phyloP scores from a whole-genome alignment of 2,329 filamentous ascomycete genomes.

The Fusarium avenaceum region DNA sequence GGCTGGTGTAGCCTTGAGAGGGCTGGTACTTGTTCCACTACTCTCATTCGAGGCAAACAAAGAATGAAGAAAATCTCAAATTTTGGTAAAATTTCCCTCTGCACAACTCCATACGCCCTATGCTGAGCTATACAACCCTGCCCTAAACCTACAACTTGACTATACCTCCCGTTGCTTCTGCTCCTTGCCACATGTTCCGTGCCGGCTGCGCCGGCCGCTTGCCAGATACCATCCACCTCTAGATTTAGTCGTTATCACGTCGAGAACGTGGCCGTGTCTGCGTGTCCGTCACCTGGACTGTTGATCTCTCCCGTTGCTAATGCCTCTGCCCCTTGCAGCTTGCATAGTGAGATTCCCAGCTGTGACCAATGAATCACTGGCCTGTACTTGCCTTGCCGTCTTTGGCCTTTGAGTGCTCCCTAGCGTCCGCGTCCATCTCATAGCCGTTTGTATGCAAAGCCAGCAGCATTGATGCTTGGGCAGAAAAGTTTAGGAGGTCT shows the following conservation, averaged over 20 bases:
- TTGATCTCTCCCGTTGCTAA: constrained; percentile 23
- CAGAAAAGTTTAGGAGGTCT: constrained; percentile 8
- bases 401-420: constrained; percentile 15
- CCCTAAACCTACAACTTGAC: constrained; percentile 33
- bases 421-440: constrained; percentile 24
- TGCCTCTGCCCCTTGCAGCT: constrained; percentile 45
- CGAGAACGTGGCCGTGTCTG: constrained; percentile 9
- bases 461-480: constrained; percentile 14
- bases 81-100: constrained; percentile 35
- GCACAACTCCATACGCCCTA: constrained; percentile 40
- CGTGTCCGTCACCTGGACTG: constrained; percentile 31
- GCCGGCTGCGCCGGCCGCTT: constrained; percentile 8
- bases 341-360: constrained; percentile 39
- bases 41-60: constrained; percentile 4
- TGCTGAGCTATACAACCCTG: constrained; percentile 44
- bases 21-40: constrained; percentile 9
- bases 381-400: constrained; percentile 15
- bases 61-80: constrained; percentile 27
- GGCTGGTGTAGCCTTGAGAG: constrained; percentile 13
- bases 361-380: constrained; percentile 24
- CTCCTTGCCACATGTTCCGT: constrained; percentile 19
- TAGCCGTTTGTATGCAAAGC: not conserved
- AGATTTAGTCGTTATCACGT: constrained; percentile 10
- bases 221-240: constrained; percentile 27
- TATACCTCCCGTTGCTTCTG: constrained; percentile 10